A percentile compares a stretch with the other conserved stretches of the same genome.
Conservation (phyloP, 2,329 filamentous ascomycete genomes). For the Talaromyces albobiverticillius region DNA sequence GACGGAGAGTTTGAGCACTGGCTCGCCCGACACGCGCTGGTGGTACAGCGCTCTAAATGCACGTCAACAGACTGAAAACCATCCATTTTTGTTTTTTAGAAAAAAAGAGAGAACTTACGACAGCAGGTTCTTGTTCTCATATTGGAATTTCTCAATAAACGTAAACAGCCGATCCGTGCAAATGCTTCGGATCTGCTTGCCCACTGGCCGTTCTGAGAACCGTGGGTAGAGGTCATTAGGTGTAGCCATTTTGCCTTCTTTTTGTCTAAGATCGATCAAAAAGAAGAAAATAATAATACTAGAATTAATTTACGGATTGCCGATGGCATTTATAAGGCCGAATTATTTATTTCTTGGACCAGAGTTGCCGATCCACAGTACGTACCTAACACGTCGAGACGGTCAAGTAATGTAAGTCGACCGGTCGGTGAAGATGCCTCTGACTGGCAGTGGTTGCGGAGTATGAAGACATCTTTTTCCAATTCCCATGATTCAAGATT, state of each 20-base stretch:
- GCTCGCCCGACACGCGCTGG: conserved; percentile 62
- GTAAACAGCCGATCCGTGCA: conserved; percentile 79
- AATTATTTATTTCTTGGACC: not conserved
- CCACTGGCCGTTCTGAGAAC: conserved; percentile 54
- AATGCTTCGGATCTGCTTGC: conserved; percentile 79
- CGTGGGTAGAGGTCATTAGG: conserved; percentile 47
- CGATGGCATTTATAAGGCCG: too few relatives aligned
- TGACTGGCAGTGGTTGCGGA: too few relatives aligned
- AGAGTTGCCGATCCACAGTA: too few relatives aligned
- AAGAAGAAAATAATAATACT: not conserved
- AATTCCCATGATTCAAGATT: too few relatives aligned
- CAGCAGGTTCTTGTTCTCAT: conserved; percentile 68
- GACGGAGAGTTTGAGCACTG: conserved; percentile 78
- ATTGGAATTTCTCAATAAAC: conserved; percentile 78
- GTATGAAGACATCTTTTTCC: too few relatives aligned
- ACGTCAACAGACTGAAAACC: conserved; percentile 2
- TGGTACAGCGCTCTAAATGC: conserved; percentile 55
- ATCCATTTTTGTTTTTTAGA: too few relatives aligned
- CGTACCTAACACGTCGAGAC: not conserved
- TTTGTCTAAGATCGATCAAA: conserved; percentile 24
- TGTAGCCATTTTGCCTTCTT: conserved; percentile 30
- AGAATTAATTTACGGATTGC: too few relatives aligned
- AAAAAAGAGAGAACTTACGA: conserved; percentile 51
- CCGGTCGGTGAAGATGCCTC: too few relatives aligned
- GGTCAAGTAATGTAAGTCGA: too few relatives aligned